These are phyloP conservation scores for Tetrastigma voinierianum DNA, from an alignment of 164 flowering plant genomes.

Conservation along the genomic window DNA sequence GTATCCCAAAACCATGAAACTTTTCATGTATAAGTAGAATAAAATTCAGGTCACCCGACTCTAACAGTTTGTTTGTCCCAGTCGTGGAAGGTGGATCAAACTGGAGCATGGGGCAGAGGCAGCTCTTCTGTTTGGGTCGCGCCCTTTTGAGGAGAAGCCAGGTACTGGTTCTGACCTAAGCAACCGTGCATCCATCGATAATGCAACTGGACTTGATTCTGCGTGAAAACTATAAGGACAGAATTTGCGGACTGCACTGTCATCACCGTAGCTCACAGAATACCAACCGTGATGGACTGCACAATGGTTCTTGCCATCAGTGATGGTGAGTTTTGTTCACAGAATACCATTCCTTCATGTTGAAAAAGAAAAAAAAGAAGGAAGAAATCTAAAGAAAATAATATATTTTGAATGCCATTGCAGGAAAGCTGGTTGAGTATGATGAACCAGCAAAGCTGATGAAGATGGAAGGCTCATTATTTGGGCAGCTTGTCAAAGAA, in stretches of 20 bases:
- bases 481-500: too few species aligned
- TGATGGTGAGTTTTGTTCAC: constrained; percentile 42
- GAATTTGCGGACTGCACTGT: constrained; percentile 70
- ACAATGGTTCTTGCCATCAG: constrained; percentile 55
- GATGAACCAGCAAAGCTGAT: too few species aligned
- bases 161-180: constrained; percentile 72
- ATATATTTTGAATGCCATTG: too few species aligned
- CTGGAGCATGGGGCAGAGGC: constrained; percentile 86
- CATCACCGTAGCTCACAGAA: constrained; percentile 71
- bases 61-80: too few species aligned
- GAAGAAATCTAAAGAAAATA: too few species aligned
- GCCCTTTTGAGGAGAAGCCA: constrained; percentile 56
- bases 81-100: constrained; percentile 36
- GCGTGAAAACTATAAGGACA: constrained; percentile 49
- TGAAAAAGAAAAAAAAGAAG: too few species aligned
- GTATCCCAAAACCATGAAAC: too few species aligned
- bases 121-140: constrained; percentile 66
- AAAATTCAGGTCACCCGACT: too few species aligned
- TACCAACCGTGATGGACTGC: constrained; percentile 77
- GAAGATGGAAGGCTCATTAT: too few species aligned
- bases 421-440: too few species aligned
- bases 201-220: constrained; percentile 59
- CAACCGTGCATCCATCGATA: constrained; percentile 82
- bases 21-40: too few species aligned
- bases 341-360: too few species aligned